Evolutionary conservation across 129 eudicot genomes (phyloP).

Genomic region (Flaveria ramosissima): DNA sequence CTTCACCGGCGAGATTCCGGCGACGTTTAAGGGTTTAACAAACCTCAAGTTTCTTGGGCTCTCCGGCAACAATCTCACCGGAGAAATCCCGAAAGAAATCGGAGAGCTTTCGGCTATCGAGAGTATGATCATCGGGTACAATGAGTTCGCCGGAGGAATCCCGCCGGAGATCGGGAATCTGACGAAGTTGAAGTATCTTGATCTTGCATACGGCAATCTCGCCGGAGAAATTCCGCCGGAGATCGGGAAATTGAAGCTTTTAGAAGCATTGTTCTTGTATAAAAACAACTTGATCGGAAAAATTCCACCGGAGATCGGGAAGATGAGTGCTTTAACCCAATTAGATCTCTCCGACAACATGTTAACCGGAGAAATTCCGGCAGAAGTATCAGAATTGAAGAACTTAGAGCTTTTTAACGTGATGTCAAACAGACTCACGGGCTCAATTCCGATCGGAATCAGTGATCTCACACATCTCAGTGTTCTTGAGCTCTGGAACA

Average conservation of each 20-base stretch:
- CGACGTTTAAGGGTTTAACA: conserved; percentile 50
- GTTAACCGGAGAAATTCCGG: conserved; percentile 77
- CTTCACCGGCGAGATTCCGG: conserved; percentile 73
- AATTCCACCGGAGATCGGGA: conserved; percentile 58
- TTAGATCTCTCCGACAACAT: conserved; percentile 75
- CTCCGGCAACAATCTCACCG: conserved; percentile 76
- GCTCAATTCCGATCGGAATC: conserved; percentile 56
- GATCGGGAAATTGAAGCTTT: conserved; percentile 47
- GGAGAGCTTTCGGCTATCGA: conserved; percentile 73
- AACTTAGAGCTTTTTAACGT: conserved; percentile 73
- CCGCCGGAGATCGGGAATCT: conserved; percentile 81
- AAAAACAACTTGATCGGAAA: conserved; percentile 61
- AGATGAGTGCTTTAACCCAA: conserved; percentile 45
- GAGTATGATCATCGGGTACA: conserved; percentile 76
- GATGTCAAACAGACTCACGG: conserved; percentile 67
- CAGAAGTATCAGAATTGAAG: conserved; percentile 53
- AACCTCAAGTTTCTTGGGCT: conserved; percentile 74
- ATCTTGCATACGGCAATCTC: conserved; percentile 74
- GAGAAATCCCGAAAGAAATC: conserved; percentile 58
- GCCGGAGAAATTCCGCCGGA: conserved; percentile 67
- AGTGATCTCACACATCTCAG: conserved; percentile 47
- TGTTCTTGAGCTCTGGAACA: conserved; percentile 93
- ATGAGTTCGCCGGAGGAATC: conserved; percentile 62
- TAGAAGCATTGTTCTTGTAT: conserved; percentile 62
- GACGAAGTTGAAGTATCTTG: conserved; percentile 75